Conservation (phyloP, 805 yeast species). For the Ogataea philodendri region DNA sequence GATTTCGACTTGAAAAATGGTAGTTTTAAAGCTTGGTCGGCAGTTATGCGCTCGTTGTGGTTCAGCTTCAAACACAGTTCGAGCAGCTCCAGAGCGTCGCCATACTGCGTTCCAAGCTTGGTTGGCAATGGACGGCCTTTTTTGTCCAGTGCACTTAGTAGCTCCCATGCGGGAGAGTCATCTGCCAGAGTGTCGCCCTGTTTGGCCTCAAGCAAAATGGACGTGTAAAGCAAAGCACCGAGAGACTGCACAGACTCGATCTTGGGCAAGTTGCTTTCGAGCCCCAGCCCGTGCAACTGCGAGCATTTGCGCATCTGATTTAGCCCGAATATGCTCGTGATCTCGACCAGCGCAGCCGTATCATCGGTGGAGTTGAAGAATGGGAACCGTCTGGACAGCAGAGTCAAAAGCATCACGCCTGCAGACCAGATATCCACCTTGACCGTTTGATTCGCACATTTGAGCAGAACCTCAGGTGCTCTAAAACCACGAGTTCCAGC, state of each 20-base stretch:
- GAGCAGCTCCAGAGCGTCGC: constrained; percentile 53
- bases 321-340: constrained; percentile 77
- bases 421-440: constrained; percentile 92
- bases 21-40: constrained; percentile 53
- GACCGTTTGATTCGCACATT: constrained; percentile 78
- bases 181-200: constrained; percentile 62
- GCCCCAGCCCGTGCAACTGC: constrained; percentile 80
- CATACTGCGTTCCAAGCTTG: constrained; percentile 37
- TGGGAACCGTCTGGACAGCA: constrained; percentile 80
- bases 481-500: constrained; percentile 96
- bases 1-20: constrained; percentile 53
- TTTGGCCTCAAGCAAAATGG: constrained; percentile 43
- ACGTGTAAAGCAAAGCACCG: constrained; percentile 41
- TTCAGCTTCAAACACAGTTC: constrained; percentile 58
- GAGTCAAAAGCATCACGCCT: constrained; percentile 80
- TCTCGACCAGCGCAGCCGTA: constrained; percentile 83
- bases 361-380: constrained; percentile 94
- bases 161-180: constrained; percentile 70
- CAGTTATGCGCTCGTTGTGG: constrained; percentile 54
- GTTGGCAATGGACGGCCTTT: constrained; percentile 39
- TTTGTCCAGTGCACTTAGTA: constrained; percentile 48
- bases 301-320: constrained; percentile 74
- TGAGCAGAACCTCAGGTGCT: constrained; percentile 89
- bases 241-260: constrained; percentile 43
- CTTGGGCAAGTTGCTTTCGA: constrained; percentile 63